Evolutionary conservation across 805 yeast species (phyloP), one percentile per base, ranked within the genome.

Genomic region (Metschnikowia hibisci): DNA sequence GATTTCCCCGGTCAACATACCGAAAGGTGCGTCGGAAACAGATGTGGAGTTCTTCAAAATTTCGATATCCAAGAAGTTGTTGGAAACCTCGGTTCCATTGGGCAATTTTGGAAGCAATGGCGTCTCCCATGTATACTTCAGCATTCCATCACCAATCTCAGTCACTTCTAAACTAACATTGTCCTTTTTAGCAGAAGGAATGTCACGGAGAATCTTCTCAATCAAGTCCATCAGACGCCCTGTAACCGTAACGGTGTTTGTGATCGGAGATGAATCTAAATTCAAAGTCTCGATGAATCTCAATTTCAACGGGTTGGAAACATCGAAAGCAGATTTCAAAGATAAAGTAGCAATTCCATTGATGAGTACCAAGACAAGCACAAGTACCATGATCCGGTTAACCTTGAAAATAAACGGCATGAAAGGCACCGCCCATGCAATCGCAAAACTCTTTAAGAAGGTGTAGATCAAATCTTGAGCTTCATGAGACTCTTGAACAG

Each of bases 391-490:
- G 12, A 77, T 47, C 37, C 76, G 67, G 58, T 84, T 84, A 41
- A 85, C 56, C 56, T 83, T 84, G 64, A 83, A 84, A 31, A 80
- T 64, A 57, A 86, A 86, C 6, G 93, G 88, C 37, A 84, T 53
- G 13, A 82, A 56, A 6, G 91, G 84, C 11, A 70, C 39, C 2
- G 65, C 48, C 64, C 66, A 60, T 6, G 56, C 56, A 42, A 62
- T 47, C 8, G 65, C 66, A 47, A 67, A 54, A 6, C 43, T 18
- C 46, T 62, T 57, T 22, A 67, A 47, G 26, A 61, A 39, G 32
- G 48, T 48, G 47, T 60, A 69, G 41, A 71, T 56, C 35, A 64
- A 53, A 5, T 51, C 45, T 43, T 78, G 76, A 4, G 80, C 64
- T 4, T 53, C 50, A 12, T 64, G 58, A 6, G 83, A 77, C 56